Evolutionary conservation across 352 stramenopile genomes (phyloP).

Genomic region (Pythium aristosporum): DNA sequence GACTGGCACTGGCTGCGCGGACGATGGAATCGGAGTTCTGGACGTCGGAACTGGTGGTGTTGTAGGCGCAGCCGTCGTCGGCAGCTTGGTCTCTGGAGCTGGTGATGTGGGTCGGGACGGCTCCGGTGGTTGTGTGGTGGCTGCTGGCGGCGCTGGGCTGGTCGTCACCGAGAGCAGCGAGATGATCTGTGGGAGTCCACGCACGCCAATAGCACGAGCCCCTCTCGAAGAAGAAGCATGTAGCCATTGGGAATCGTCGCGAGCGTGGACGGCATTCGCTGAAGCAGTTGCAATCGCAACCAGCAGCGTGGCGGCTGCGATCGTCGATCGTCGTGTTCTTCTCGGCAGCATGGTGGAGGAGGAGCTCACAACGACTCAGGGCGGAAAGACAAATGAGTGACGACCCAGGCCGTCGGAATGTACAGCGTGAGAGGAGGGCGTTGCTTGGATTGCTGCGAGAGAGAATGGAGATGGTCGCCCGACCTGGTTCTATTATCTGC

Average conservation of each 20-base stretch:
- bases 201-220: background rate
- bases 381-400: background rate
- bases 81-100: background rate
- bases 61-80: conserved; percentile 2
- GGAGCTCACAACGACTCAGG: background rate
- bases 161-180: background rate
- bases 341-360: background rate
- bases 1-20: background rate
- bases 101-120: no score
- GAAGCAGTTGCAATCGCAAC: background rate
- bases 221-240: conserved; percentile 3
- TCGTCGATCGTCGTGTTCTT: background rate
- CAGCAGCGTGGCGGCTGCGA: background rate
- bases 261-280: background rate
- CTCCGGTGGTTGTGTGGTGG: no score
- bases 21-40: background rate
- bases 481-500: background rate
- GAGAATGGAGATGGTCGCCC: background rate
- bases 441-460: no score
- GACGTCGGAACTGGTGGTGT: background rate
- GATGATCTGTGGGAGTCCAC: background rate
- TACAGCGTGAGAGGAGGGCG: no score
- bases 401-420: background rate
- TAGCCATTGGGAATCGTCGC: conserved; percentile 2
- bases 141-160: background rate